Evolutionary conservation across 2,329 filamentous ascomycete species (phyloP), one percentile per base, ranked within the genome.

Genomic region (Colletotrichum simmondsii): DNA sequence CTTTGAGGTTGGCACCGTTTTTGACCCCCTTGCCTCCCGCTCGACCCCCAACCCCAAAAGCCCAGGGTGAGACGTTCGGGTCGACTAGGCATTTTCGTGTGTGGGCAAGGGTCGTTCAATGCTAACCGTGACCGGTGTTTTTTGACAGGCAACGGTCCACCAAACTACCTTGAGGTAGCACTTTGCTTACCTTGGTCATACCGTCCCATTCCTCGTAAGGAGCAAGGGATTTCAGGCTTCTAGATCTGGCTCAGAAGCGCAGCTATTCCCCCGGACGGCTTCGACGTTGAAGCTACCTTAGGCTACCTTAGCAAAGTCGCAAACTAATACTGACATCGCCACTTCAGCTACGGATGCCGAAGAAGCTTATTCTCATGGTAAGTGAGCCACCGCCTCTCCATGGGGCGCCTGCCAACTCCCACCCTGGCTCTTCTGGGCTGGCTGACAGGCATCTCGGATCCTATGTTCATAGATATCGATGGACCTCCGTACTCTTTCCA

Each of bases 101-200:
- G 52, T 26, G 14, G 28, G 46, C 71, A 58, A 65, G 68, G 68
- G 52, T 60, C 62, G 10, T 53, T 26, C 19, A 58, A 58, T 68
- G 71, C 72, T 72, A 67, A 74, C 72, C 35, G 53, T 57, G 53
- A 60, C 56, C 58, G 65, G 65, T 28, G 49, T 65, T 67, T 68
- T 70, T 72, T 74, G 69, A 74, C 72, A 74, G 69, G 60, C 62
- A 68, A 57, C 74, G 72, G 59, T 74, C 63, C 61, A 73, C 68
- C 62, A 65, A 53, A 53, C 68, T 66, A 73, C 53, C 56, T 53
- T 35, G 30, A 42, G 46, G 52, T 54, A 57, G 16, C 22, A 30
- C 57, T 32, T 37, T 42, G 57, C 64, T 35, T 68, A 22, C 42
- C 32, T 62, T 49, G 68, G 57, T n/a, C 28, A 68, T 52, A 26